These are phyloP conservation scores for Neurospora tetraspora DNA, from an alignment of 495 filamentous ascomycete genomes.

Conservation along the genomic window DNA sequence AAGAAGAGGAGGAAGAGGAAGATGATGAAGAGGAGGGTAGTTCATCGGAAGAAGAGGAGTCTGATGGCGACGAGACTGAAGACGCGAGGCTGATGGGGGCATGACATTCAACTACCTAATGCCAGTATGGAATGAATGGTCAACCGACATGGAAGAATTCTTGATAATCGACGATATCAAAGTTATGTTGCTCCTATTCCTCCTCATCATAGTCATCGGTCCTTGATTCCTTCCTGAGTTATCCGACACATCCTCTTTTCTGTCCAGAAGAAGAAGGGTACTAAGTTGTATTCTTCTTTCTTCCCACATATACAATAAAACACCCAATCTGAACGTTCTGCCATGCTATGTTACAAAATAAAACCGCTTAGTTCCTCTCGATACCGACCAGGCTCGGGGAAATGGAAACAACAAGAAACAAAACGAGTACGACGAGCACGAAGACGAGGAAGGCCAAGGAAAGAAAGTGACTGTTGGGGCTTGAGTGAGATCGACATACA, in stretches of 20 bases:
- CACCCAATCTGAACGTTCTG: background rate
- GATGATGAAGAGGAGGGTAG: constrained; percentile 23
- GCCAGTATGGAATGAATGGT: background rate
- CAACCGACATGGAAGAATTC: background rate
- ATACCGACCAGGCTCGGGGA: no score
- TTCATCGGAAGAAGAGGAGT: constrained; percentile 30
- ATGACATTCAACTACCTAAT: background rate
- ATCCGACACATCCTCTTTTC: background rate
- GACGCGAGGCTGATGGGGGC: constrained; percentile 20
- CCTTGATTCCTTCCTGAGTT: background rate
- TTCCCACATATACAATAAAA: background rate
- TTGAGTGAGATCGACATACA: no score
- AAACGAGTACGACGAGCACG: background rate
- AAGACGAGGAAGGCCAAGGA: no score
- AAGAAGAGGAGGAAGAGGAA: constrained; percentile 16
- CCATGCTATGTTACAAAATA: background rate
- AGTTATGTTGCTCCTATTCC: background rate
- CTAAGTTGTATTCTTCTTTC: background rate
- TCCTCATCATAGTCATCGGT: background rate
- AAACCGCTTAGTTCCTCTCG: no score
- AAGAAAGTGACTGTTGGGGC: no score
- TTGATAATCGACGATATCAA: background rate
- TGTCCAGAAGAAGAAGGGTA: background rate
- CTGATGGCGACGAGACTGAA: constrained; percentile 37
- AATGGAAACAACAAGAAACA: background rate